phyloP scores from a whole-genome alignment of 2,329 filamentous ascomycete genomes.

The Bipolaris victoriae region DNA sequence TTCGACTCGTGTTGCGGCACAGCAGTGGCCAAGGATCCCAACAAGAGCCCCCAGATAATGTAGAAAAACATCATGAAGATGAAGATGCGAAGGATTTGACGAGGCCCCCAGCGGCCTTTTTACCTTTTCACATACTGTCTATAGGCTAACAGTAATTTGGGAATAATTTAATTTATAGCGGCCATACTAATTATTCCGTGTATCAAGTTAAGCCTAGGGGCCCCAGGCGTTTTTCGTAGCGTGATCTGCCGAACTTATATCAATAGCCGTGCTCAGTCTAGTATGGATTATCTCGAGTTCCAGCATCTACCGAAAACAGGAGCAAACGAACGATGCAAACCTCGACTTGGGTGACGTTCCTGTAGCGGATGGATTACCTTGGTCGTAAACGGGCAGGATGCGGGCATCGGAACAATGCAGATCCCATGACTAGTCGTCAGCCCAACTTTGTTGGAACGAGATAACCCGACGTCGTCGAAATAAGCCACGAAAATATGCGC shows the following conservation, averaged over 20 bases:
- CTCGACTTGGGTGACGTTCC: background rate
- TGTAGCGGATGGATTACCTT: conserved; percentile 9
- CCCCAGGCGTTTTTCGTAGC: background rate
- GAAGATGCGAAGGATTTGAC: background rate
- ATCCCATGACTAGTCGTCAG: conserved; percentile 28
- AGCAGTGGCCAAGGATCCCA: conserved; percentile 22
- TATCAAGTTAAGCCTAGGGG: background rate
- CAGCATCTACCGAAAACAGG: background rate
- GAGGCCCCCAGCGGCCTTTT: background rate
- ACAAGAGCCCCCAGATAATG: conserved; percentile 14
- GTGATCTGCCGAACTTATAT: background rate
- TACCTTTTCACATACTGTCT: background rate
- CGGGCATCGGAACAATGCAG: conserved; percentile 38
- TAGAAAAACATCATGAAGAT: background rate
- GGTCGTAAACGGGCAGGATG: conserved; percentile 7
- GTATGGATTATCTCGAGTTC: background rate
- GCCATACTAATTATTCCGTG: background rate
- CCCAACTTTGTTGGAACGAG: conserved; percentile 15
- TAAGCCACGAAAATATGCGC: conserved; percentile 12
- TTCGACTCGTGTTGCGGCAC: conserved; percentile 20
- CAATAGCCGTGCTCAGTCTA: background rate
- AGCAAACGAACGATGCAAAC: background rate
- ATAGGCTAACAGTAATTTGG: background rate
- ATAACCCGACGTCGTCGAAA: conserved; percentile 31
- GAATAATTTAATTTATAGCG: too few relatives aligned